Percentiles rank a stretch among this genome's conserved stretches.
Conservation (phyloP, 176 grass and related monocot species). For the Alloteropsis semialata region DNA sequence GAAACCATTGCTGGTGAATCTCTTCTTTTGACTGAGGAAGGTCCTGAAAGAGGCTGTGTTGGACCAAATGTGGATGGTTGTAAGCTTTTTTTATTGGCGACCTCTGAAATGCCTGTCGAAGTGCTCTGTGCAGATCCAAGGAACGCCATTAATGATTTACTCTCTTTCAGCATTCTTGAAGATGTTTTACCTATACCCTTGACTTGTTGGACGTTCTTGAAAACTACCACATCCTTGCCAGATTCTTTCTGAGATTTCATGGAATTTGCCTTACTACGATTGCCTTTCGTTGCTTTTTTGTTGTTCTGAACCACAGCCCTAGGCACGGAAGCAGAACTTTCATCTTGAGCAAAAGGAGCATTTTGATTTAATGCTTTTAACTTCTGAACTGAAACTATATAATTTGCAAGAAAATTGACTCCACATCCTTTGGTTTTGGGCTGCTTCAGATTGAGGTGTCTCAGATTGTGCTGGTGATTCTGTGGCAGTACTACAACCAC, state of each 20-base stretch:
- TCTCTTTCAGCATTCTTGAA: constrained; percentile 17
- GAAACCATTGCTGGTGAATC: constrained; percentile 10
- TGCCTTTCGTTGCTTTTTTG: constrained; percentile 23
- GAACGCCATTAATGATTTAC: constrained; percentile 23
- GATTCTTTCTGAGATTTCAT: constrained; percentile 11
- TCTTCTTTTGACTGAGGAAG: constrained; percentile 2
- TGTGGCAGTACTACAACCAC: not conserved
- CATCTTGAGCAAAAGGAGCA: constrained; percentile 24
- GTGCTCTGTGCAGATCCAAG: constrained; percentile 22
- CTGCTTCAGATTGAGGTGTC: not conserved
- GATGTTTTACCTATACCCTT: constrained; percentile 18
- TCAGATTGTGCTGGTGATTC: not conserved
- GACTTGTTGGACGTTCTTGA: not conserved
- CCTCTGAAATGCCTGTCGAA: constrained; percentile 15
- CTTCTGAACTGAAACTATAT: constrained; percentile 34
- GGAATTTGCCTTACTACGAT: not conserved
- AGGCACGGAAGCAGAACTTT: not conserved
- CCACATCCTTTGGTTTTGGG: constrained; percentile 16
- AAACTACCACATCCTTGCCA: not conserved
- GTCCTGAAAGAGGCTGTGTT: not conserved
- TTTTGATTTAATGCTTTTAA: constrained; percentile 5
- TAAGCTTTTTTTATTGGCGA: constrained; percentile 6
- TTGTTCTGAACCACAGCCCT: constrained; percentile 2
- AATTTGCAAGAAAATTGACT: constrained; percentile 26
- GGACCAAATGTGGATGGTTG: constrained; percentile 4